Evolutionary conservation across 176 grass and related monocot species (phyloP), one percentile per base, ranked within the genome.

Genomic region (Dendrocalamus sinicus): DNA sequence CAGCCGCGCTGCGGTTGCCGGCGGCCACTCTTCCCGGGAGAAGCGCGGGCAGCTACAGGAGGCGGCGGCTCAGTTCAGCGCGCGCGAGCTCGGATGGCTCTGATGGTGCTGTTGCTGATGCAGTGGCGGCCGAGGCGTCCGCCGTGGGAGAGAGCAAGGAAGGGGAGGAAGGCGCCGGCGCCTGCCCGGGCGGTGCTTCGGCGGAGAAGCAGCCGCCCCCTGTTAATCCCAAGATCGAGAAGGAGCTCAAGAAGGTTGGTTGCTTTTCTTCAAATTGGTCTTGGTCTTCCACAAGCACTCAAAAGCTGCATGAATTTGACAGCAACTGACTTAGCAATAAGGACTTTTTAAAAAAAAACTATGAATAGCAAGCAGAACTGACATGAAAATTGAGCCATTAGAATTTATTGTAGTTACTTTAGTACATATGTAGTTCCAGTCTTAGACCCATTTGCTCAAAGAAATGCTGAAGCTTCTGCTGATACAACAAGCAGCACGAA

Each of bases 181-280:
- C 35, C 9, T 19, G 54, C 32, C 65, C 40, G 53, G 81, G 66
- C 9, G 68, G 82, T 53, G 11, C 72, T 23, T 85, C 76, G 4
- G 8, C 61, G 63, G 82, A 47, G 75, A 87, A 69, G 75, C 65
- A 59, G 28, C 28, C 70, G 73, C 46, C 53, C 6, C 71, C 67
- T 66, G 81, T 83, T 37, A 40, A 91, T 74, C 93, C 96, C 45
- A 87, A 35, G 76, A 92, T 93, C 72, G 91, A 95, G 60, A 95
- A 95, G 88, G 90, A 98, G 60, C 85, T 98, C 80, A 98, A 94
- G 82, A 98, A 98, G 96, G 93, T 95, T 8, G 22, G 81, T 55
- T 80, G 9, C 13, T 43, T 55, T 44, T 20, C 28, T 72, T 85
- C 12, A 20, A 26, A 13, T 60, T n/a, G 60, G 12, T 37, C 41